phyloP scores from a whole-genome alignment of 768 basidiomycete species.

The Lanmaoa rubissima region DNA sequence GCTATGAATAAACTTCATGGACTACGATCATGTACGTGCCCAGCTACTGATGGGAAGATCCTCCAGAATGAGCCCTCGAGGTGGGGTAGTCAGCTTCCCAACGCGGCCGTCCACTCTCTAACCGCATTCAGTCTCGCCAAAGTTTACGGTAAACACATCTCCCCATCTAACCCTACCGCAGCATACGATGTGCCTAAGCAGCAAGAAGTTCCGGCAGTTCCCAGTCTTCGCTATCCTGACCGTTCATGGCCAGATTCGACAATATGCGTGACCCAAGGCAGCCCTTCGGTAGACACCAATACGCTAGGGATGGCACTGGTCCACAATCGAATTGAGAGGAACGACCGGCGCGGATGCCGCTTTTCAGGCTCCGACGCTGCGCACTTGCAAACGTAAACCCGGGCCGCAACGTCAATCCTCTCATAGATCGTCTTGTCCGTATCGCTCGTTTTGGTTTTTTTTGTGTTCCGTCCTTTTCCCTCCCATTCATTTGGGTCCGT shows the following conservation, averaged over 20 bases:
- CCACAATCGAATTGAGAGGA: no score
- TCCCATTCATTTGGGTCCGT: no score
- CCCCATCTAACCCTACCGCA: no score
- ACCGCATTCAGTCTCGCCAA: constrained; percentile 36
- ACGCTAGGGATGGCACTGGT: no score
- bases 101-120: constrained; percentile 38
- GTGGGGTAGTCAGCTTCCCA: constrained; percentile 39
- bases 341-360: neutral
- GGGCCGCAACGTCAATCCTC: no score
- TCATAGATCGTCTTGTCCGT: no score
- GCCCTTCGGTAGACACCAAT: constrained; percentile 17
- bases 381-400: no score
- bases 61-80: constrained; percentile 25
- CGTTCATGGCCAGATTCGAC: constrained; percentile 23
- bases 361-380: no score
- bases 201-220: no score
- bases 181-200: constrained; percentile 16
- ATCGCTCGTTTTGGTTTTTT: no score
- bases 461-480: no score
- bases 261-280: constrained; percentile 26
- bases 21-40: neutral
- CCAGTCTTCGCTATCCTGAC: constrained; percentile 22
- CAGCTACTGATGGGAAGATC: constrained; percentile 35
- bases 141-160: no score
- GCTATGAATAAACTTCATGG: neutral